phyloP scores from a whole-genome alignment of 495 filamentous ascomycete genomes.

The Aspergillus nanangensis region DNA sequence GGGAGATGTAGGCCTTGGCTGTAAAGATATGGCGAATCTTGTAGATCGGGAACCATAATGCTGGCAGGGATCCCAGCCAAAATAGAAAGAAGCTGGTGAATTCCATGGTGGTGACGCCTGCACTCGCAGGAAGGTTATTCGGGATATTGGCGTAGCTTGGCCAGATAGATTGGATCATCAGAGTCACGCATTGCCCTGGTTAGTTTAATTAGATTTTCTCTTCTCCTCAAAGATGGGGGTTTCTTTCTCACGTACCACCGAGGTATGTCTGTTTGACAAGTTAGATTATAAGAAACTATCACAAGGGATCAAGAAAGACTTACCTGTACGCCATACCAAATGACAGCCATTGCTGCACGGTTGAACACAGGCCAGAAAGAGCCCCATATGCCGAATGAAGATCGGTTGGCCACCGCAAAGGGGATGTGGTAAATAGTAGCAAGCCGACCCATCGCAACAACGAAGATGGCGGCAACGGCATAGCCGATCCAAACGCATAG shows the following conservation, averaged over 20 bases:
- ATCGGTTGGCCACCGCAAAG: slow-evolving; percentile 75
- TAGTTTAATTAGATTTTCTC: neutral
- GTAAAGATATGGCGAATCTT: slow-evolving; percentile 81
- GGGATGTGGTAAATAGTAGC: slow-evolving; percentile 87
- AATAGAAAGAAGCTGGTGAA: slow-evolving; percentile 82
- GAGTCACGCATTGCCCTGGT: slow-evolving; percentile 63
- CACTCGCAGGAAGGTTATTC: slow-evolving; percentile 59
- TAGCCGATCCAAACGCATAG: slow-evolving; percentile 85
- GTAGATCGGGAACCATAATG: slow-evolving; percentile 68
- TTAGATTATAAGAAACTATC: neutral
- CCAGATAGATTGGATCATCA: slow-evolving; percentile 86
- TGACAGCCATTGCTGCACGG: slow-evolving; percentile 78
- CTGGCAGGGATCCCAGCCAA: slow-evolving; percentile 75
- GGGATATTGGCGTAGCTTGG: slow-evolving; percentile 58
- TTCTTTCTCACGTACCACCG: slow-evolving; percentile 47
- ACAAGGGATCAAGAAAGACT: too few relatives aligned
- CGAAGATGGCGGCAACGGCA: slow-evolving; percentile 67
- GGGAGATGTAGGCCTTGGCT: slow-evolving; percentile 82
- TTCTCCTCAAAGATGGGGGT: neutral
- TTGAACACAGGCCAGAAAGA: slow-evolving; percentile 90
- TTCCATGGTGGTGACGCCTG: slow-evolving; percentile 72
- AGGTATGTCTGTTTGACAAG: slow-evolving; percentile 55
- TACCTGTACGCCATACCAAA: slow-evolving; percentile 72
- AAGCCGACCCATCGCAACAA: slow-evolving; percentile 76
- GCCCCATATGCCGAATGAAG: slow-evolving; percentile 84